Evolutionary conservation across 768 basidiomycete species (phyloP), one percentile per base, ranked within the genome.

Genomic region (Trametes cingulata): DNA sequence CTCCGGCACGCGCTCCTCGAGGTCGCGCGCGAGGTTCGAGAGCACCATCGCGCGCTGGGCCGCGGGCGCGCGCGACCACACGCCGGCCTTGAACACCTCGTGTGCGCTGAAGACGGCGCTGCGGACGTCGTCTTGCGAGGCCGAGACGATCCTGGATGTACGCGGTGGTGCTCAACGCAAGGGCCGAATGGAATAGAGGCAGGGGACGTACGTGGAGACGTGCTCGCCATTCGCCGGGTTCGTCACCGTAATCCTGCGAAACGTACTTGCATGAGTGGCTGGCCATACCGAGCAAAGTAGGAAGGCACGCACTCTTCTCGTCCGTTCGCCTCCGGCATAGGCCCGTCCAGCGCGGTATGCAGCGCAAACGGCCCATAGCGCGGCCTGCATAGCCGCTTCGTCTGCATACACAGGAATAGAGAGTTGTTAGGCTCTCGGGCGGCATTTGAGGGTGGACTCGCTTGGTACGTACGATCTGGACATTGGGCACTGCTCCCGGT

Each of bases 181-280:
- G 13, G 51, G 17, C 17, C 25, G 29, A 27, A 49, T 27, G 48
- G 46, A 29, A 56, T 48, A 13, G 15, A 25, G 43, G 20, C 13
- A 22, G 29, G 24, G 42, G 39, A 75, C 82, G 61, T 69, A 88
- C 89, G 73, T 79, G 76, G 76, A 83, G 35, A 91, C 68, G 13
- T 75, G 67, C 54, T 86, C 75, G 29, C 87, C 85, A 1, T 80
- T 90, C 2, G 91, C 88, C 12, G 91, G 90, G 70, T 91, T 90
- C 43, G 69, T 68, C 8, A 92, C 82, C 15, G 69, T 67, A 53
- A 88, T 78, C 19, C 84, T 87, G 53, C 13, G 35, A 1, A 13
- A 20, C 6, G 22, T 27, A 5, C 9, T 27, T 15, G 25, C 37
- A 15, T n/a, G 20, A 43, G 46, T 42, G 19, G 13, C 15, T 48